phyloP scores from a whole-genome alignment of 2,329 filamentous ascomycete genomes.

The Epichloe coenophiala region DNA sequence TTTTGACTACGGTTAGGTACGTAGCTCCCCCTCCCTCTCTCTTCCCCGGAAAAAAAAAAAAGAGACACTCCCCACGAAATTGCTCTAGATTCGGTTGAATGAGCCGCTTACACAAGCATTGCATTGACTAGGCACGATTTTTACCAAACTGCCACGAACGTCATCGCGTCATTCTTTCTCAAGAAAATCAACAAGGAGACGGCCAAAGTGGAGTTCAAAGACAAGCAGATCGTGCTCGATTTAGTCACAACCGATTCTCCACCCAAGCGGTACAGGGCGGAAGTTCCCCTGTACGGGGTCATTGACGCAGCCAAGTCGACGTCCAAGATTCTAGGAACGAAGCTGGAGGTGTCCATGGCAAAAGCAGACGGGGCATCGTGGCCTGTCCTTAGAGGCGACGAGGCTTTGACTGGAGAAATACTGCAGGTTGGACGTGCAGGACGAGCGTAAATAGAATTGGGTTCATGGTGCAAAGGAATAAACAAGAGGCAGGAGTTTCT shows the following conservation, averaged over 20 bases:
- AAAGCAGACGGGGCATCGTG: conserved; percentile 66
- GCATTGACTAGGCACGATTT: conserved; percentile 51
- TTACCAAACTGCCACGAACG: conserved; percentile 76
- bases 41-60: background rate
- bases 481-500: background rate
- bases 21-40: conserved; percentile 10
- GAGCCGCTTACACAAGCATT: background rate
- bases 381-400: conserved; percentile 73
- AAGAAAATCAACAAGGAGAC: conserved; percentile 88
- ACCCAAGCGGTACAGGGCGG: conserved; percentile 63
- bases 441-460: conserved; percentile 1
- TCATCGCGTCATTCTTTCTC: conserved; percentile 86
- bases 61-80: background rate
- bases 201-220: conserved; percentile 57
- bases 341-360: conserved; percentile 66
- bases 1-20: conserved; percentile 64
- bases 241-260: conserved; percentile 68
- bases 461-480: background rate
- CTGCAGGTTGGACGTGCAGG: conserved; percentile 80
- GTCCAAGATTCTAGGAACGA: conserved; percentile 76
- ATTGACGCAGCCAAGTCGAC: conserved; percentile 65
- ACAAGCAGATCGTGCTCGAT: conserved; percentile 57
- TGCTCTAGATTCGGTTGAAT: background rate
- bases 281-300: conserved; percentile 59
- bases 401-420: conserved; percentile 57